These are phyloP conservation scores for Selenicereus undatus DNA, from an alignment of 148 eudicot genomes.

Conservation along the genomic window DNA sequence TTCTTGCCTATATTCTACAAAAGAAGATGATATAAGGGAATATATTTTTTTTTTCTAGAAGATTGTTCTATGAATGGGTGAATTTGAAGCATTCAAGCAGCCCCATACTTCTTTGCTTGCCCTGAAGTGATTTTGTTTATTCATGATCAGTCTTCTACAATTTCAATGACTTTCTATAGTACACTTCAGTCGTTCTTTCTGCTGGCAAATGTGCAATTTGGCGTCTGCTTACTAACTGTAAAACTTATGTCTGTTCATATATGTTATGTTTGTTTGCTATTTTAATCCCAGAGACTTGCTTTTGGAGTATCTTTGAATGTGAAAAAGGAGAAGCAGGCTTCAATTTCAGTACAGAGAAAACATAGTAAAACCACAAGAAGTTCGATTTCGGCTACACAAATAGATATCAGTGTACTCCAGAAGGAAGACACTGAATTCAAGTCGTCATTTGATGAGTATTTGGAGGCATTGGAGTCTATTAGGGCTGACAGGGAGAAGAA, in stretches of 20 bases:
- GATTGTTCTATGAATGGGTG: background rate
- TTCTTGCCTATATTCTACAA: background rate
- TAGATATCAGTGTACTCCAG: conserved; percentile 7
- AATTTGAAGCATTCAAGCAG: background rate
- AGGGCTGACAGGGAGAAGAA: conserved; percentile 40
- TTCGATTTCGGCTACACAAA: conserved; percentile 10
- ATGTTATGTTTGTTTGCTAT: background rate
- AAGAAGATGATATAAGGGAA: background rate
- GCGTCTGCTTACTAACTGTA: background rate
- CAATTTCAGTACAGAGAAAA: conserved; percentile 15
- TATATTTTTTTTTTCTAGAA: background rate
- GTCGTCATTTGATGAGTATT: conserved; percentile 77
- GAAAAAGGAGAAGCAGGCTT: conserved; percentile 27
- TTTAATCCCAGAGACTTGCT: conserved; percentile 27
- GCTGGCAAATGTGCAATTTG: conserved; percentile 7
- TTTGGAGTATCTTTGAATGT: conserved; percentile 26
- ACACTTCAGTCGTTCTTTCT: background rate
- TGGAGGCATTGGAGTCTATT: conserved; percentile 73
- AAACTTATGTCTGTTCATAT: background rate
- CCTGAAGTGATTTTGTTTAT: background rate
- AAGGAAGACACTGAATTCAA: conserved; percentile 41
- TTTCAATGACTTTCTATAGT: background rate
- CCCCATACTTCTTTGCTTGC: background rate
- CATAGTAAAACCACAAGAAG: background rate
- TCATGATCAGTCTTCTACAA: background rate